Evolutionary conservation across 306 rosid genomes (phyloP).

Genomic region (Quercus rubra): DNA sequence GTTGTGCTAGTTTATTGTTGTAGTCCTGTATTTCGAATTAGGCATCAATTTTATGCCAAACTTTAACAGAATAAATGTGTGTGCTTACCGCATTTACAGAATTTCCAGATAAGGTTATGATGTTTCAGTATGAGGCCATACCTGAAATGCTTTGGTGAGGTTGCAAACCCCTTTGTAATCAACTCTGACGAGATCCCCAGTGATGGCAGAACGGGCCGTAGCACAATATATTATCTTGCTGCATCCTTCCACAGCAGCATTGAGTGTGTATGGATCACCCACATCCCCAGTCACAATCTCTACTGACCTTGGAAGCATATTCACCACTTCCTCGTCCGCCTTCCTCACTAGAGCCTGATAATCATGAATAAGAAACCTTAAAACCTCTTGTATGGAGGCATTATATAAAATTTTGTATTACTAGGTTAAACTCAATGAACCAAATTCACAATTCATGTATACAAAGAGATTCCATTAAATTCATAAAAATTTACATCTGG

Average conservation of each 20-base stretch:
- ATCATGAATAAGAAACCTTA: background rate
- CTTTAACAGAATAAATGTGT: background rate
- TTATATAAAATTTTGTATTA: background rate
- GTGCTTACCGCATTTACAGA: background rate
- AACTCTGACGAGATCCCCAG: conserved; percentile 89
- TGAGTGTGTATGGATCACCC: conserved; percentile 70
- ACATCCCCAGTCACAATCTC: conserved; percentile 82
- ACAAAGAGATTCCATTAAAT: background rate
- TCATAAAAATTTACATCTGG: background rate
- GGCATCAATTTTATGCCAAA: background rate
- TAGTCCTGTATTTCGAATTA: conserved; percentile 64
- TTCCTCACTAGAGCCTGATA: conserved; percentile 80
- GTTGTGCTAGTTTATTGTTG: conserved; percentile 82
- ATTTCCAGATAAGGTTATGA: background rate
- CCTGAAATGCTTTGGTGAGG: conserved; percentile 90
- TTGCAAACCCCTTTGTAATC: conserved; percentile 87
- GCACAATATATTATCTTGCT: conserved; percentile 92
- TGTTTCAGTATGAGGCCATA: conserved; percentile 18
- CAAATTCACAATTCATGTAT: too few species aligned
- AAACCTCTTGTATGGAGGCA: background rate
- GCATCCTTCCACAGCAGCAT: conserved; percentile 67
- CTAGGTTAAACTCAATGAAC: too few species aligned
- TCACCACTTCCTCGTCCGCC: conserved; percentile 62
- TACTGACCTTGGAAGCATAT: conserved; percentile 88
- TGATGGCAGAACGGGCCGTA: conserved; percentile 84